Percentiles rank a stretch among this genome's conserved stretches.
Conservation (phyloP, 257 asterid species). For the Nicotiana tabacum region DNA sequence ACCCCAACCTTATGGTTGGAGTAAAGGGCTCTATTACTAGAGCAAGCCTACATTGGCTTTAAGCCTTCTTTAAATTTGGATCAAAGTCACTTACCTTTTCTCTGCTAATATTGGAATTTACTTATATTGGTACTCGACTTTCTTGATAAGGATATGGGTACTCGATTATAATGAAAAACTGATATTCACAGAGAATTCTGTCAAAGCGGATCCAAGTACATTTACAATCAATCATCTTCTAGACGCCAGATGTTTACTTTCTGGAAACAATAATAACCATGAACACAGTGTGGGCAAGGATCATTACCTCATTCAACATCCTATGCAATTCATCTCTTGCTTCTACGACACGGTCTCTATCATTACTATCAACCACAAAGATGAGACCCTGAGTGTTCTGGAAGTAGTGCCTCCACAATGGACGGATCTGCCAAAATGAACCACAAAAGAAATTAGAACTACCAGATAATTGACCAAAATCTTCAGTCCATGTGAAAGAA, state of each 20-base stretch:
- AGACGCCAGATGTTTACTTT: not conserved
- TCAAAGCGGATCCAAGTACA: not conserved
- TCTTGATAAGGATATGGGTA: too few species aligned
- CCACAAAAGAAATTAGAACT: not conserved
- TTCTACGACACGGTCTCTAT: conserved; percentile 81
- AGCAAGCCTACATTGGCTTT: not conserved
- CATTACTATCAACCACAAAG: conserved; percentile 88
- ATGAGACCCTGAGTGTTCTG: conserved; percentile 93
- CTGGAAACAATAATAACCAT: not conserved
- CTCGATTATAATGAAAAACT: not conserved
- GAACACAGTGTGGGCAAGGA: not conserved
- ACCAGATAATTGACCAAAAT: conserved; percentile 3
- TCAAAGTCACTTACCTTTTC: not conserved
- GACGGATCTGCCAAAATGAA: conserved; percentile 64
- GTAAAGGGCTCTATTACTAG: not conserved
- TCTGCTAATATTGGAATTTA: not conserved
- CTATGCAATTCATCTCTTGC: conserved; percentile 93
- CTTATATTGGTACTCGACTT: not conserved
- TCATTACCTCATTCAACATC: conserved; percentile 76
- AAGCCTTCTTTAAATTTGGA: not conserved
- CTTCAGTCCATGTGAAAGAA: not conserved
- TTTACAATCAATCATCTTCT: not conserved
- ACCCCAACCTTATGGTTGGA: not conserved
- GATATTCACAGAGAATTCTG: not conserved
- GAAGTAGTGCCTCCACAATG: conserved; percentile 96